Evolutionary conservation across 352 stramenopile species (phyloP), one percentile per base, ranked within the genome.

Genomic region (Lagenidium sp.): DNA sequence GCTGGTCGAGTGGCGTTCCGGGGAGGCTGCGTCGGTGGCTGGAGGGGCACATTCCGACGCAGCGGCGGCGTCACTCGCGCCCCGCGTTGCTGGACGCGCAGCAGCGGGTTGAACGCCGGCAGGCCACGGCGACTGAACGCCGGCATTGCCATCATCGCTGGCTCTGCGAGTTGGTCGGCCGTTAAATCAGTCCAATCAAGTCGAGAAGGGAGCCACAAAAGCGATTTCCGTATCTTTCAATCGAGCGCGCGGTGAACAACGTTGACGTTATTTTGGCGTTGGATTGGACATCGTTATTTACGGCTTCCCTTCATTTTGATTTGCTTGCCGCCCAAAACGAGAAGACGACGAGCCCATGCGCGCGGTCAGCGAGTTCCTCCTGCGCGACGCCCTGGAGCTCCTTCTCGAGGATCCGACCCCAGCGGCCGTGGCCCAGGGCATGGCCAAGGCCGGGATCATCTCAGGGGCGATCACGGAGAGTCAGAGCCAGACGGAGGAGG

Each of bases 361-460:
- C 38, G 57, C 55, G 40, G 55, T 60, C 30, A 71, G 52, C 34
- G 65, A 69, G 11, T 87, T 83, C 51, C 31, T 83, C 32, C 55
- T 80, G 34, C 65, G 53, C 15, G 75, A 85, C 57, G 38, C 81
- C 49, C 67, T 78, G 39, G 46, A 54, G 42, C 63, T 77, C 44
- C 59, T 87, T 39, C 52, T 60, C 28, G 52, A 60, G 22, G 52
- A 60, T 22, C 44, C 52, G 15, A 55, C 52, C 19, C 45, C 44
- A 12, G 45, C 30, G 29, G 44, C 42, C 20, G 41, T 60, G 1
- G 40, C 41, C 28, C 39, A 31, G 16, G 46, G 45, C 3, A 51
- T 51, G 52, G 41, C 37, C 45, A 47, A 10, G 60, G 65, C 0
- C 42, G 48, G 1, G 34, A 44, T 6, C 24, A 20, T 20, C 15